phyloP scores from a whole-genome alignment of 768 basidiomycete genomes.

The Trametes gibbosa region DNA sequence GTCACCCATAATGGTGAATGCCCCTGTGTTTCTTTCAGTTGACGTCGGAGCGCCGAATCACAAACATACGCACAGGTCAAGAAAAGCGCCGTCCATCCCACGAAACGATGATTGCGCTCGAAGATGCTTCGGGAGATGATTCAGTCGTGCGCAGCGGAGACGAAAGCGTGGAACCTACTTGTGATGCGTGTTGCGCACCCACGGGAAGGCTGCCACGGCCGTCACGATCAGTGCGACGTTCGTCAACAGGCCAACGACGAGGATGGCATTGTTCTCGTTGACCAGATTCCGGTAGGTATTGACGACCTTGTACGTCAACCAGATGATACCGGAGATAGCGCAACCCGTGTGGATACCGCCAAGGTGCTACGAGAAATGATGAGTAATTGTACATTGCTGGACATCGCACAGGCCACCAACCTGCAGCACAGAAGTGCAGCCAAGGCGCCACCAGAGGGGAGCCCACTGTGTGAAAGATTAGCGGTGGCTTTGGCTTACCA shows the following conservation, averaged over 20 bases:
- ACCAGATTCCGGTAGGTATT: slow-evolving; percentile 50
- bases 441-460: slow-evolving; percentile 67
- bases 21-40: slow-evolving; percentile 40
- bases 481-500: neutral
- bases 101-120: slow-evolving; percentile 76
- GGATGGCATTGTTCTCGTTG: slow-evolving; percentile 51
- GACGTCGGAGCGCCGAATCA: neutral
- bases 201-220: slow-evolving; percentile 67
- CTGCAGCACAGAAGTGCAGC: slow-evolving; percentile 71
- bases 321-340: slow-evolving; percentile 64
- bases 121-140: slow-evolving; percentile 51
- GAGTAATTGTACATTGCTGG: neutral
- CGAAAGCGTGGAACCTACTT: slow-evolving; percentile 46
- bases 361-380: slow-evolving; percentile 46
- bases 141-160: neutral
- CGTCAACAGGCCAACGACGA: slow-evolving; percentile 61
- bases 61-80: slow-evolving; percentile 44
- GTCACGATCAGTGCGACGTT: slow-evolving; percentile 55
- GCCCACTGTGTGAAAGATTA: slow-evolving; percentile 51
- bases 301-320: slow-evolving; percentile 65
- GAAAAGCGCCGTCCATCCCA: slow-evolving; percentile 69
- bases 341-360: slow-evolving; percentile 81
- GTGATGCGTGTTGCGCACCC: slow-evolving; percentile 79
- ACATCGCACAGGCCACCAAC: slow-evolving; percentile 21
- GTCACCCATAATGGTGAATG: slow-evolving; percentile 65